Evolutionary conservation across 306 rosid species (phyloP), one percentile per base, ranked within the genome.

Genomic region (Hippophae tibetana): DNA sequence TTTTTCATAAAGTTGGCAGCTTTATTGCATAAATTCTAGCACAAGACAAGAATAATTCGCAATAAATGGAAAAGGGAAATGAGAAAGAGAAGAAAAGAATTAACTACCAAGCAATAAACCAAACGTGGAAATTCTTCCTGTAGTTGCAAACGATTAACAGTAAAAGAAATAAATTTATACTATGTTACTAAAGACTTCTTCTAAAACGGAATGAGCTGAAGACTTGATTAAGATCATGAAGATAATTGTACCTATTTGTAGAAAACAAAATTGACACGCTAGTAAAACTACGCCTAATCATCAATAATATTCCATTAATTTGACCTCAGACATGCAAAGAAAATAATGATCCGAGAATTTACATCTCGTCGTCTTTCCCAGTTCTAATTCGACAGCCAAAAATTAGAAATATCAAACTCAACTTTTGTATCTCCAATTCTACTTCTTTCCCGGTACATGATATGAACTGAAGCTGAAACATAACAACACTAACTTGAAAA

Each of bases 11-110:
- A 74, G 69, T 52, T 57, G 42, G 31, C 3, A 40, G 66, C 76
- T 70, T 84, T 75, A 56, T 76, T 53, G 59, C 64, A 75, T 57
- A 74, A 43, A 47, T 65, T 70, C 64, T 48, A 70, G 10, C 65
- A 57, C 58, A 74, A 75, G 74, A 60, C 57, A 81, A 68, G 82
- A 59, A 75, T 68, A 75, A 62, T 58, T 13, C 12, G 40, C 11
- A 38, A 12, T 64, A n/a, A 18, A 5, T 13, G 10, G 31, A 56
- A 12, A 26, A 53, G 42, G 7, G 14, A 2, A 11, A 25, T 25
- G 47, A 65, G 25, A 47, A 59, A 76, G 51, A 57, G 59, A 62
- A 18, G 53, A 72, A 57, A 8, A 43, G 64, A 11, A 52, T n/a
- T 42, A 12, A 66, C 59, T 45, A 47, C 38, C 38, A 31, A 31